These are phyloP conservation scores for Thoreauomyces humboldtii DNA, from an alignment of 192 early-diverging fungal genomes.

Conservation along the genomic window DNA sequence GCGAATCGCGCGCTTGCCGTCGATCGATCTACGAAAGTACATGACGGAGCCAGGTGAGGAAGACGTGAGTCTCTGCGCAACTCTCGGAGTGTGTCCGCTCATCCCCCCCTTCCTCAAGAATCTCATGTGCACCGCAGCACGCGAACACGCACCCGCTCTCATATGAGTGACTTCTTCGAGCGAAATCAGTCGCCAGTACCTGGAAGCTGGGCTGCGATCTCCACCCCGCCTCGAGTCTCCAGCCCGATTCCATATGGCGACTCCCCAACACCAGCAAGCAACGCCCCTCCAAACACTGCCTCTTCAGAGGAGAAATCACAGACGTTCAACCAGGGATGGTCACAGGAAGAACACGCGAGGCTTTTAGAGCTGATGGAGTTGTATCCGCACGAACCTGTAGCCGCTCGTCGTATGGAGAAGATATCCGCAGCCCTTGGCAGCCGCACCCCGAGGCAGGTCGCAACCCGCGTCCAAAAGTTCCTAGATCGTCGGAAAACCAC, in stretches of 20 bases:
- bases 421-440: slow-evolving; percentile 23
- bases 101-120: neutral
- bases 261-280: neutral
- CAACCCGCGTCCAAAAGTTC: slow-evolving; percentile 9
- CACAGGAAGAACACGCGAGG: slow-evolving; percentile 26
- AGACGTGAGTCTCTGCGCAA: neutral
- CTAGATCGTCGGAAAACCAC: too few relatives aligned
- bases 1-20: neutral
- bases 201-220: neutral
- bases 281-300: neutral
- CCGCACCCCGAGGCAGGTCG: slow-evolving; percentile 17
- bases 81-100: neutral
- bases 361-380: slow-evolving; percentile 19
- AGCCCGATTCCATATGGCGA: neutral
- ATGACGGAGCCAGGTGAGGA: neutral
- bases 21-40: slow-evolving; percentile 2
- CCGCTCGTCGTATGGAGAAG: slow-evolving; percentile 20
- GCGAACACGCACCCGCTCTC: neutral
- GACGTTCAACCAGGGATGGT: slow-evolving; percentile 18
- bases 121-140: neutral
- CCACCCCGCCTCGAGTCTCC: neutral
- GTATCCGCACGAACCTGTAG: slow-evolving; percentile 16
- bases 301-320: slow-evolving; percentile 9
- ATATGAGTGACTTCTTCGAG: neutral
- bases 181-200: neutral